These are phyloP conservation scores for Starmerella apicola DNA, from an alignment of 805 yeast genomes.

Conservation along the genomic window DNA sequence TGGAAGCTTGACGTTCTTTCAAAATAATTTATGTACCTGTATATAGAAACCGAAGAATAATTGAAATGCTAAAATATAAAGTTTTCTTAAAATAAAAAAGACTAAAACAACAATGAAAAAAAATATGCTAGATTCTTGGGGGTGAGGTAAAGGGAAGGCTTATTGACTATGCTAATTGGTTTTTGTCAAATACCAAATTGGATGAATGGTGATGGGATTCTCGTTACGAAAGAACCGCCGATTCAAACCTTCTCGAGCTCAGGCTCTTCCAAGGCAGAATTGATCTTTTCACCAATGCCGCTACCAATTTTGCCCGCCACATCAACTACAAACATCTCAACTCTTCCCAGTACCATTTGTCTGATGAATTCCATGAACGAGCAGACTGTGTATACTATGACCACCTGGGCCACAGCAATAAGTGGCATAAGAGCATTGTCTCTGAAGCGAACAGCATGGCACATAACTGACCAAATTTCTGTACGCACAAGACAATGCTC, in stretches of 20 bases:
- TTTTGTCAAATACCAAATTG: too few species aligned
- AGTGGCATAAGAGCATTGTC: constrained; percentile 7
- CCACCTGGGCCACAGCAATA: constrained; percentile 5
- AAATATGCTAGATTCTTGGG: not conserved
- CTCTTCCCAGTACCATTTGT: constrained; percentile 3
- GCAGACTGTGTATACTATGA: constrained; percentile 4
- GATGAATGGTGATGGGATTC: too few species aligned
- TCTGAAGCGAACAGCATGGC: not conserved
- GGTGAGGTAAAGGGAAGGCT: not conserved
- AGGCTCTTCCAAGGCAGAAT: not conserved
- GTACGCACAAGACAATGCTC: constrained; percentile 7
- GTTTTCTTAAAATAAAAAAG: not conserved
- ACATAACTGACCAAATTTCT: constrained; percentile 7
- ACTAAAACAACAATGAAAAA: too few species aligned
- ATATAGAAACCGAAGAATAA: too few species aligned
- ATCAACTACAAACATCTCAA: constrained; percentile 5
- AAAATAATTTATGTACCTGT: too few species aligned
- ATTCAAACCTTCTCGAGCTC: not conserved
- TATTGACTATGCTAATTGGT: too few species aligned
- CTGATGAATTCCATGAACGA: constrained; percentile 6
- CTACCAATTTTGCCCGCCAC: not conserved
- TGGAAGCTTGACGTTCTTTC: too few species aligned
- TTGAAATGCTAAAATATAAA: too few species aligned
- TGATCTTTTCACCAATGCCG: not conserved
- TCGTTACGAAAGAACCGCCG: too few species aligned